Percentiles rank a stretch among this genome's conserved stretches.
These are phyloP conservation scores for Blakeslea trispora DNA, from an alignment of 371 early-diverging fungal genomes.

Conservation along the genomic window DNA sequence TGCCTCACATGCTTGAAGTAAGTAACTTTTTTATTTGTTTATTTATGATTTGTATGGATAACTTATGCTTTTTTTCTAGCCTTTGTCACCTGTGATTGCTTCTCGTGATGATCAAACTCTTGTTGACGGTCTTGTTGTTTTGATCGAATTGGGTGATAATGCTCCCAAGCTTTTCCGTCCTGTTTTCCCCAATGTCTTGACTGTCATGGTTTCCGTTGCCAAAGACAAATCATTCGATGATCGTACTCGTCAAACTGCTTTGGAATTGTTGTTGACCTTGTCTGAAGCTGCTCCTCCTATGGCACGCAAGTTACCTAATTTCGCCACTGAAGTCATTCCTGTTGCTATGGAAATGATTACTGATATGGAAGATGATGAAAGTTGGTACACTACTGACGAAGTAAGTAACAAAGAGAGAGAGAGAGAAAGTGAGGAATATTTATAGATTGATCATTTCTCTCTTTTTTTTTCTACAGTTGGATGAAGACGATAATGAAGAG, in stretches of 20 bases:
- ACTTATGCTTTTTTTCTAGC: constrained; percentile 27
- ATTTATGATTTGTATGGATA: constrained; percentile 3
- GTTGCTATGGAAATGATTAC: constrained; percentile 92
- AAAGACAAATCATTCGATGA: constrained; percentile 76
- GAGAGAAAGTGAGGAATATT: background rate
- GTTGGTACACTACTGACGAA: constrained; percentile 88
- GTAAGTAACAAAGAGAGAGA: constrained; percentile 43
- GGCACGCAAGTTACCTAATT: constrained; percentile 82
- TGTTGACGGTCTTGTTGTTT: constrained; percentile 73
- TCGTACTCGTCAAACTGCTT: constrained; percentile 79
- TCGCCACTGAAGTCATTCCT: constrained; percentile 77
- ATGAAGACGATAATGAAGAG: constrained; percentile 88
- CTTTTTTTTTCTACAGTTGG: constrained; percentile 50
- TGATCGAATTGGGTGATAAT: constrained; percentile 88
- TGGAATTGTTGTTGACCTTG: constrained; percentile 89
- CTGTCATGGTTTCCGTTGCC: constrained; percentile 76
- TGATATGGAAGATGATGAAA: constrained; percentile 84
- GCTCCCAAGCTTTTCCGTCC: constrained; percentile 80
- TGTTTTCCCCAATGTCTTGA: constrained; percentile 70
- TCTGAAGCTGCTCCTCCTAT: constrained; percentile 85
- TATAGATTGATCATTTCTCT: no score
- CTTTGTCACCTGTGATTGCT: constrained; percentile 61
- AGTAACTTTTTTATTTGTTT: constrained; percentile 13
- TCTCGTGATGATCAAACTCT: constrained; percentile 73
- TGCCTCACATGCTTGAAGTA: constrained; percentile 84